These are phyloP conservation scores for Phoma sp. DNA, from an alignment of 2,329 filamentous ascomycete genomes.

Conservation along the genomic window DNA sequence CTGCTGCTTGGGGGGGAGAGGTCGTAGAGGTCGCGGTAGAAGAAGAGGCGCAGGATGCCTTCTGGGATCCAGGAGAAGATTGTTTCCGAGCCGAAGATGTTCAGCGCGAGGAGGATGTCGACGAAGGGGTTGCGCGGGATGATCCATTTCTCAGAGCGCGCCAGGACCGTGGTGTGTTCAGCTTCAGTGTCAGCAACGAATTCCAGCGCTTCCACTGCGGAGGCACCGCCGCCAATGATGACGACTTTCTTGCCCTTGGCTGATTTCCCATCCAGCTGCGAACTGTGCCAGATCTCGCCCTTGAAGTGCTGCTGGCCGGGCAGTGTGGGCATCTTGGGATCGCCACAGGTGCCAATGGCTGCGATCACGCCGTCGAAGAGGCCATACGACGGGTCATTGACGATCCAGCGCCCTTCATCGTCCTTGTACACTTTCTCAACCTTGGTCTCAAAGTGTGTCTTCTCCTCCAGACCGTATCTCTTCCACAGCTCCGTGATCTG, in stretches of 20 bases:
- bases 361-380: conserved; percentile 80
- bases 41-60: conserved; percentile 73
- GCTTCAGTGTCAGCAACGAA: conserved; percentile 74
- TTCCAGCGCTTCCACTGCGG: conserved; percentile 81
- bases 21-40: conserved; percentile 80
- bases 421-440: conserved; percentile 75
- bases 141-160: conserved; percentile 84
- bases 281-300: conserved; percentile 77
- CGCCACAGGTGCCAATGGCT: conserved; percentile 80
- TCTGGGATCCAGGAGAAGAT: conserved; percentile 79
- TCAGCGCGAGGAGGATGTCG: conserved; percentile 74
- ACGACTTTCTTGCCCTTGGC: conserved; percentile 77
- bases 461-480: conserved; percentile 71
- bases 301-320: conserved; percentile 74
- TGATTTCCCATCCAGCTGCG: conserved; percentile 72
- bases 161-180: conserved; percentile 72
- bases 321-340: conserved; percentile 74
- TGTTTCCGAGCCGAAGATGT: conserved; percentile 80
- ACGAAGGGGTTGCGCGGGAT: conserved; percentile 80
- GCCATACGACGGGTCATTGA: conserved; percentile 74
- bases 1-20: conserved; percentile 64
- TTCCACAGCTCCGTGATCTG: conserved; percentile 77
- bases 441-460: conserved; percentile 73
- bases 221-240: conserved; percentile 79
- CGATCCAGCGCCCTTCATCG: conserved; percentile 72